phyloP scores from a whole-genome alignment of 495 filamentous ascomycete genomes.

The Amorphotheca resinae region DNA sequence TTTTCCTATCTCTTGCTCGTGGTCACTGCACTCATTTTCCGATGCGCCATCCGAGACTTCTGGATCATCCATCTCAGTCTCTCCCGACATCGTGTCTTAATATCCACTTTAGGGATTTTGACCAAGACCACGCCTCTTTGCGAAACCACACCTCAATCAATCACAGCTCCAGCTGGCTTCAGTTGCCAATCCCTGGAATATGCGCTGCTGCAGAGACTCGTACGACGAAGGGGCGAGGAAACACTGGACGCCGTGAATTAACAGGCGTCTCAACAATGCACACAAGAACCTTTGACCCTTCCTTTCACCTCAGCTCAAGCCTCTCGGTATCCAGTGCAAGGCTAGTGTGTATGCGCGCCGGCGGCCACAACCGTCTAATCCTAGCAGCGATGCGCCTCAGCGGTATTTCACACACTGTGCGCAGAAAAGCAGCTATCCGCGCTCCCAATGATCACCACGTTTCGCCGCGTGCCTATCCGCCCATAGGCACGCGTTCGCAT shows the following conservation, averaged over 20 bases:
- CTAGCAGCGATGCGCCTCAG: background rate
- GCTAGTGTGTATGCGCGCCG: background rate
- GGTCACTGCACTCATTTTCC: conserved; percentile 38
- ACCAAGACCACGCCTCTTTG: conserved; percentile 11
- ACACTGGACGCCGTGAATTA: conserved; percentile 9
- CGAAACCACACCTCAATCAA: conserved; percentile 20
- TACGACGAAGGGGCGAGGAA: conserved; percentile 11
- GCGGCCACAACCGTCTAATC: conserved; percentile 3
- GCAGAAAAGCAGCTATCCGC: conserved; percentile 9
- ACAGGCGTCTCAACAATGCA: conserved; percentile 6
- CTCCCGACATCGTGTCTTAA: conserved; percentile 22
- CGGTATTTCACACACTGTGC: background rate
- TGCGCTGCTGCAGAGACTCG: conserved; percentile 14
- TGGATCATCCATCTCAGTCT: conserved; percentile 22
- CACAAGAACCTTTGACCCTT: conserved; percentile 7
- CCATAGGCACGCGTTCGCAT: conserved; percentile 21
- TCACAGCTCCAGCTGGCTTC: conserved; percentile 6
- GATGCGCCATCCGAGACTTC: conserved; percentile 37
- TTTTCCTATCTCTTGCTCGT: conserved; percentile 36
- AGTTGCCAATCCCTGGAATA: conserved; percentile 7
- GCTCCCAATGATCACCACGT: conserved; percentile 13
- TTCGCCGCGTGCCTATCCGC: conserved; percentile 18
- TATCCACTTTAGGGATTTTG: conserved; percentile 1
- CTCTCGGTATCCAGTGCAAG: background rate
- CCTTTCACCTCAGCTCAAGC: conserved; percentile 1